These are phyloP conservation scores for Leavenworthia alabamica DNA, from an alignment of 345 rosid species.

Conservation along the genomic window DNA sequence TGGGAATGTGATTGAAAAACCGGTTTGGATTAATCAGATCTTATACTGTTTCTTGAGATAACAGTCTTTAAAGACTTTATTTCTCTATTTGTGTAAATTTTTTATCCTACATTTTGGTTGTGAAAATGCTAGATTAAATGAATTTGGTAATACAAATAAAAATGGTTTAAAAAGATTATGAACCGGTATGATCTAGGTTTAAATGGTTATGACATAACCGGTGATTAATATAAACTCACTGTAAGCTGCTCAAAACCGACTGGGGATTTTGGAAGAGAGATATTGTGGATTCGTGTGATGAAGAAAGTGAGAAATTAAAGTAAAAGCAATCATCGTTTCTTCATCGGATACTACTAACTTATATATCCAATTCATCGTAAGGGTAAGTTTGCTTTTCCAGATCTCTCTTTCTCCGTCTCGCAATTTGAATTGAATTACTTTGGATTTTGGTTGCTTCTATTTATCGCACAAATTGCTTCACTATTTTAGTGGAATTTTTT, in stretches of 20 bases:
- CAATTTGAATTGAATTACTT: background rate
- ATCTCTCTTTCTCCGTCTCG: background rate
- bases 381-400: constrained; percentile 17
- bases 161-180: background rate
- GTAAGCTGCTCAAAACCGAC: background rate
- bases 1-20: background rate
- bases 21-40: background rate
- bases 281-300: background rate
- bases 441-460: constrained; percentile 2
- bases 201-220: background rate
- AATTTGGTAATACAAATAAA: background rate
- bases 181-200: background rate
- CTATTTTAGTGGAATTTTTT: background rate
- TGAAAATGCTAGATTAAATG: background rate
- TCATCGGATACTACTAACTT: background rate
- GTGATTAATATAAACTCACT: background rate
- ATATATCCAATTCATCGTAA: background rate
- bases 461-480: background rate
- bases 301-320: background rate
- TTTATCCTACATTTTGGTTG: background rate
- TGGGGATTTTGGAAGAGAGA: background rate
- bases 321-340: constrained; percentile 9
- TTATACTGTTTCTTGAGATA: background rate
- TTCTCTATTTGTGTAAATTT: background rate
- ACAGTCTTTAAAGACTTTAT: too few species aligned